These are phyloP conservation scores for Alternaria sp. DNA, from an alignment of 2,329 filamentous ascomycete genomes.

Conservation along the genomic window DNA sequence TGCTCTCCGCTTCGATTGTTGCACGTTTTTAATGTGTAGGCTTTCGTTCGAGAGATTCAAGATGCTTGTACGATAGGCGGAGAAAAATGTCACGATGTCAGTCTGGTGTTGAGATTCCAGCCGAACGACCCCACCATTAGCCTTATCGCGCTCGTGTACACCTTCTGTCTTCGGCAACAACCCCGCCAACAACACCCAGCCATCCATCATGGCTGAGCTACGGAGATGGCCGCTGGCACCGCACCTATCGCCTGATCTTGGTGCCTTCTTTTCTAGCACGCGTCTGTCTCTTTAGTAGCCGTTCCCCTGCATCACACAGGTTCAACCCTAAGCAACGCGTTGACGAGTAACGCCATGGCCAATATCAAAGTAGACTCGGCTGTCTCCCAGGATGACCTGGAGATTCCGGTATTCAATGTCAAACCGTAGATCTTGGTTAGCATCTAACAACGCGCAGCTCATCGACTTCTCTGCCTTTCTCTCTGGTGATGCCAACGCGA, in stretches of 20 bases:
- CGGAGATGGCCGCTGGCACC: constrained; percentile 31
- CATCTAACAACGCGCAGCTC: constrained; percentile 60
- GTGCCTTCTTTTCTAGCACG: not conserved
- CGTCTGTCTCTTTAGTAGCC: not conserved
- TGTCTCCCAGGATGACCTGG: constrained; percentile 51
- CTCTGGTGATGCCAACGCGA: constrained; percentile 67
- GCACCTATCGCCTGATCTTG: constrained; percentile 17
- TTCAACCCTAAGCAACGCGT: constrained; percentile 1
- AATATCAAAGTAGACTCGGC: constrained; percentile 44
- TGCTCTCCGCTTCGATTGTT: no score
- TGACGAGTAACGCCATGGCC: constrained; percentile 22
- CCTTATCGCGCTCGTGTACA: constrained; percentile 39
- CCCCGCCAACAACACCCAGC: constrained; percentile 25
- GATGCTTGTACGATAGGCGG: not conserved
- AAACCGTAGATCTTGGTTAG: not conserved
- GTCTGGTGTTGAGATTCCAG: constrained; percentile 21
- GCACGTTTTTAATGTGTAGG: not conserved
- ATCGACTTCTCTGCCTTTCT: constrained; percentile 83
- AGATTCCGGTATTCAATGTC: constrained; percentile 46
- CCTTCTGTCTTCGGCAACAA: constrained; percentile 33
- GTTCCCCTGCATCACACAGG: not conserved
- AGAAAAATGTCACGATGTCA: not conserved
- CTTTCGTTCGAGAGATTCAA: not conserved
- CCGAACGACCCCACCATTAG: constrained; percentile 31
- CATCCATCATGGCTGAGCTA: constrained; percentile 22